Base-by-base conservation (phyloP, 169 alveolate species). In the Eimeria zaria region DNA sequence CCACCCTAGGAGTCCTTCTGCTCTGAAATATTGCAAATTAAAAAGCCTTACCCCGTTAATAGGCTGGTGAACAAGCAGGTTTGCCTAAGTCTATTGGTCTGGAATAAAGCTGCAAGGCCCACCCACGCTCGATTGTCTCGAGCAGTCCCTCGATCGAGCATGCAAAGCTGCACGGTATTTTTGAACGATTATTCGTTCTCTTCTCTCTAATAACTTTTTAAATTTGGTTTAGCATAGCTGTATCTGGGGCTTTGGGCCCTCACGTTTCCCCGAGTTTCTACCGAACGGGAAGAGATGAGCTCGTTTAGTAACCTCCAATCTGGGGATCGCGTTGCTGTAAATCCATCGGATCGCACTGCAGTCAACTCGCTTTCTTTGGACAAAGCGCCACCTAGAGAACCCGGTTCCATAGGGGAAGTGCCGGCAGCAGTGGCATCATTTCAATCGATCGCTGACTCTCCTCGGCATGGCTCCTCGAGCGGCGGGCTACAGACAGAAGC, bases 51-150 rank as follows among this genome's bases (percentile, higher is more conserved):
- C 22, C 85, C 44, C 60, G 27, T 74, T 62, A 74, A 39, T 41
- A 46, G 58, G 62, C 62, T 44, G 33, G 8, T 74, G 62, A 39
- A n/a, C 41, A 24, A 5, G 58, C 41, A 74, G 85, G 22, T 44
- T 74, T 74, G 41, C 39, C 44, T 9, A 41, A 46, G 41, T 18
- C 85, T 16, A 39, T 46, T 44, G 33, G 7, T 24, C 62, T 44
- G 36, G 53, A 7, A 2, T 16, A 44, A 22, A 39, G 33, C 27
- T 30, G 14, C 84, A 73, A 73, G 60, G 85, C 85, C 85, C 33
- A 30, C 22, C 62, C 41, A 74, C 39, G 85, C 62, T 74, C 85
- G 53, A 74, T 74, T 74, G 85, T 46, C 85, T 74, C 78, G 85
- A 74, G 85, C 41, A 74, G 58, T 14, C 85, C 39, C 62, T 46